Percentiles rank a stretch among this genome's conserved stretches.
These are phyloP conservation scores for Ascomycota sp. DNA, from an alignment of 2,329 filamentous ascomycete genomes.

Conservation along the genomic window DNA sequence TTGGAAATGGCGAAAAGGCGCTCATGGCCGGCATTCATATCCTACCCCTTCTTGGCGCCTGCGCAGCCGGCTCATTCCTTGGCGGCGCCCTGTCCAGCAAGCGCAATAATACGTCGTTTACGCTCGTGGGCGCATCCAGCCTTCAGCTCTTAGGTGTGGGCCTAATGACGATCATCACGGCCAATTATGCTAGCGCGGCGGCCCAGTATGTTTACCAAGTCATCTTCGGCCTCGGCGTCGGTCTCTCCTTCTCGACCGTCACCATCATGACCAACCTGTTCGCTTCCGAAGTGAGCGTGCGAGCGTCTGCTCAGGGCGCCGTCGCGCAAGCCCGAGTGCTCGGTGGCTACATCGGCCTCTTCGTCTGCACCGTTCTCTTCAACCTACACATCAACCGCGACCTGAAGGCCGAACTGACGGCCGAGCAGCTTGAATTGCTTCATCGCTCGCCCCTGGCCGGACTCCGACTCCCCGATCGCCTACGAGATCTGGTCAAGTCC, in stretches of 20 bases:
- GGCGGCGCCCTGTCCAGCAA: slow-evolving; percentile 32
- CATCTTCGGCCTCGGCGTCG: slow-evolving; percentile 37
- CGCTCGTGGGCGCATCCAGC: slow-evolving; percentile 25
- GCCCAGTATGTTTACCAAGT: slow-evolving; percentile 33
- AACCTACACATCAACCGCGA: slow-evolving; percentile 21
- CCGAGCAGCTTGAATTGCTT: slow-evolving; percentile 18
- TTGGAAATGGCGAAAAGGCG: slow-evolving; percentile 31
- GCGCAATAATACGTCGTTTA: slow-evolving; percentile 31
- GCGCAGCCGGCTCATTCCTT: slow-evolving; percentile 33
- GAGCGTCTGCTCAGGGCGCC: slow-evolving; percentile 37
- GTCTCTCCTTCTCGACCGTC: slow-evolving; percentile 33
- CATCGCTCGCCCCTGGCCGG: slow-evolving; percentile 22
- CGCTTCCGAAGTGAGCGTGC: slow-evolving; percentile 22
- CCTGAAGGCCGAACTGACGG: slow-evolving; percentile 15
- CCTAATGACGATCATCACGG: slow-evolving; percentile 24
- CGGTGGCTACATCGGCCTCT: slow-evolving; percentile 37
- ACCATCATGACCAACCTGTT: slow-evolving; percentile 38
- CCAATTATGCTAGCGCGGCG: slow-evolving; percentile 11
- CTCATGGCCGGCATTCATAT: slow-evolving; percentile 35
- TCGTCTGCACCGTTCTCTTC: slow-evolving; percentile 37
- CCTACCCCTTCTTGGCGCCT: slow-evolving; percentile 35
- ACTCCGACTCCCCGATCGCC: slow-evolving; percentile 12
- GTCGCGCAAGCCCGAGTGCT: slow-evolving; percentile 39
- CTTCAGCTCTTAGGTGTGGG: slow-evolving; percentile 32
- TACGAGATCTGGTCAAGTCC: slow-evolving; percentile 15